Evolutionary conservation across 257 asterid genomes (phyloP).

Genomic region (Forsythia suspensa): DNA sequence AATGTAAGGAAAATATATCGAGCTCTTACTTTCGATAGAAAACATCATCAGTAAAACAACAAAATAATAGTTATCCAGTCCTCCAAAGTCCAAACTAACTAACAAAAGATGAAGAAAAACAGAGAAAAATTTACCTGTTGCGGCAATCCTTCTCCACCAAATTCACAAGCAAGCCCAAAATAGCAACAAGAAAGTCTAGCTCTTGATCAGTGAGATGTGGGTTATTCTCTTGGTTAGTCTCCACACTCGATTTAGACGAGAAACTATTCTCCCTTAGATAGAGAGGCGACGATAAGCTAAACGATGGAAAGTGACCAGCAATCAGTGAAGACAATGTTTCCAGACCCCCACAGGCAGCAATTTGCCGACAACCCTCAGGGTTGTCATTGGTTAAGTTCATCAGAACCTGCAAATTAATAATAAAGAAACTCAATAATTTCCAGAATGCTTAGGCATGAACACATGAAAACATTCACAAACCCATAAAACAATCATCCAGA

Average conservation of each 20-base stretch:
- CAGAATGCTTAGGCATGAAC: not conserved
- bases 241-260: conserved; percentile 37
- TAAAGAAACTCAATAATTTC: conserved; percentile 5
- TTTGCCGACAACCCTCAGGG: conserved; percentile 71
- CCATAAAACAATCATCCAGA: not conserved
- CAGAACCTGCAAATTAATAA: conserved; percentile 54
- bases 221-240: conserved; percentile 34
- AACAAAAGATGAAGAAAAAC: conserved; percentile 5
- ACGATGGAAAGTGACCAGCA: conserved; percentile 62
- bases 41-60: not conserved
- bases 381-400: conserved; percentile 83
- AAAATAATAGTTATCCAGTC: not conserved
- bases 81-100: not conserved
- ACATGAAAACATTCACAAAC: conserved; percentile 1
- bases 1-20: not conserved
- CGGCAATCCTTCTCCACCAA: conserved; percentile 72
- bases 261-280: conserved; percentile 25
- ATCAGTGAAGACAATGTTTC: conserved; percentile 65
- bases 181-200: conserved; percentile 78
- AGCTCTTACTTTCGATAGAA: not conserved
- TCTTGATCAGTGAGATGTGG: conserved; percentile 59
- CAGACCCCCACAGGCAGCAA: conserved; percentile 67
- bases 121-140: conserved; percentile 48
- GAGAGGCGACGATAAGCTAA: conserved; percentile 34
- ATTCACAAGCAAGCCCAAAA: conserved; percentile 84